Percentiles rank a stretch among this genome's conserved stretches.
Evolutionary conservation across 2,329 filamentous ascomycete genomes (phyloP).

Genomic region (Claviceps sp.): DNA sequence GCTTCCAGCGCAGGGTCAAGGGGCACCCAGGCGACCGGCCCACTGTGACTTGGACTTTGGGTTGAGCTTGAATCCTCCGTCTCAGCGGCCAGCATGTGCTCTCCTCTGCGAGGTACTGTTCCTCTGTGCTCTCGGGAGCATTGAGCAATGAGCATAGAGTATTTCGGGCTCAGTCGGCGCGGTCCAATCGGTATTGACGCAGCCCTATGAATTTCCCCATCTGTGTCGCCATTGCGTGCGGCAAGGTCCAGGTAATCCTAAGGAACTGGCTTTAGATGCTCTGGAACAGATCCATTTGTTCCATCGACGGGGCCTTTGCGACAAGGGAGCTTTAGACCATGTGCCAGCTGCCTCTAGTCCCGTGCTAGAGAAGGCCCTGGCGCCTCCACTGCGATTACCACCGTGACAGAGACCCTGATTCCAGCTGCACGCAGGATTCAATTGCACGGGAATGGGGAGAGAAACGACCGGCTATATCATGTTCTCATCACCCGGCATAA

Average conservation of each 20-base stretch:
- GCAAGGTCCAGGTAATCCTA: background rate
- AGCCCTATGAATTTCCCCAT: background rate
- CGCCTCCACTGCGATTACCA: background rate
- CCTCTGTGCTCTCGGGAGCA: background rate
- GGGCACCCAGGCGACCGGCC: background rate
- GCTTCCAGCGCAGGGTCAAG: background rate
- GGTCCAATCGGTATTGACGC: background rate
- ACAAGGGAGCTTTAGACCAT: background rate
- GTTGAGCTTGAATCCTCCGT: background rate
- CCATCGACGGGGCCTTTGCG: background rate
- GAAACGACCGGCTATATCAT: background rate
- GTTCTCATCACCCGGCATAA: background rate
- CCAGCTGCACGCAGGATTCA: background rate
- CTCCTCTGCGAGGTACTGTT: too few relatives aligned
- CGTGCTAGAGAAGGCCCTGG: background rate
- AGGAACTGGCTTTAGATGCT: background rate
- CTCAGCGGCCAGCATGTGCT: background rate
- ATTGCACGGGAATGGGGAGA: background rate
- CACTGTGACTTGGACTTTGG: background rate
- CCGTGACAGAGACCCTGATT: background rate
- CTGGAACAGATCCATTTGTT: background rate
- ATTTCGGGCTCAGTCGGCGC: background rate
- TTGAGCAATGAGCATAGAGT: background rate
- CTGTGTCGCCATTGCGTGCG: background rate
- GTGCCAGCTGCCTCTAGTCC: background rate